A percentile compares a stretch with the other conserved stretches of the same genome.
Conservation (phyloP, 768 basidiomycete species). For the Trametes coccinea region DNA sequence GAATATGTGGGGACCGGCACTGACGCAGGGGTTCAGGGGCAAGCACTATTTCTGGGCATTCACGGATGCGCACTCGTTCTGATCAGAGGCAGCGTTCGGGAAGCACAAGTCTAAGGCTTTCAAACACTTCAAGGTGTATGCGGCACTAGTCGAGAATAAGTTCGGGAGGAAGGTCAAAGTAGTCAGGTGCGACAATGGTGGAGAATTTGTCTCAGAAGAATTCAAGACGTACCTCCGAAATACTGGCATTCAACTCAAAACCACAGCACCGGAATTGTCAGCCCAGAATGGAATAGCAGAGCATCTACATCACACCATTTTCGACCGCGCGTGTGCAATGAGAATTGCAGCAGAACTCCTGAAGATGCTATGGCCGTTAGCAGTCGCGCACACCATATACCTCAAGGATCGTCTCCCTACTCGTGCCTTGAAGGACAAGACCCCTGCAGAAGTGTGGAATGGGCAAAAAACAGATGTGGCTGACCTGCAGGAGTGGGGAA, state of each 20-base stretch:
- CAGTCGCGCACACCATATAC: conserved; percentile 19
- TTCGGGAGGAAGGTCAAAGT: conserved; percentile 15
- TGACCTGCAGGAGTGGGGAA: conserved; percentile 27
- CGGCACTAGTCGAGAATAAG: conserved; percentile 1
- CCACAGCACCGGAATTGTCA: conserved; percentile 24
- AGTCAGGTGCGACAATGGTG: conserved; percentile 24
- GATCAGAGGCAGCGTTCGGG: conserved; percentile 2
- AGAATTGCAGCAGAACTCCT: conserved; percentile 18
- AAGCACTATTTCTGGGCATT: conserved; percentile 25
- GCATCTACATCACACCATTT: conserved; percentile 24
- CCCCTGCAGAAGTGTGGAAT: conserved; percentile 28
- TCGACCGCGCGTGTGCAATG: conserved; percentile 24
- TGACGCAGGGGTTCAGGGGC: conserved; percentile 10
- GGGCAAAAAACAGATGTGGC: conserved; percentile 28
- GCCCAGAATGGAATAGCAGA: conserved; percentile 30
- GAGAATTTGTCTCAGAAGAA: conserved; percentile 24
- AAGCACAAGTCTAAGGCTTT: conserved; percentile 8
- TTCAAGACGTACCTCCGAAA: conserved; percentile 10
- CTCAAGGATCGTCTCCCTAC: conserved; percentile 27
- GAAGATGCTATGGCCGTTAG: conserved; percentile 27
- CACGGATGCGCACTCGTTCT: conserved; percentile 21
- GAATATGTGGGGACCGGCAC: conserved; percentile 26
- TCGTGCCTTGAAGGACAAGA: conserved; percentile 15
- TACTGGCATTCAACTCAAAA: conserved; percentile 24
- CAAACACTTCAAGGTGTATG: conserved; percentile 2